Percentiles rank a stretch among this genome's conserved stretches.
Evolutionary conservation across 306 rosid species (phyloP).

Genomic region (Castanea mollissima): DNA sequence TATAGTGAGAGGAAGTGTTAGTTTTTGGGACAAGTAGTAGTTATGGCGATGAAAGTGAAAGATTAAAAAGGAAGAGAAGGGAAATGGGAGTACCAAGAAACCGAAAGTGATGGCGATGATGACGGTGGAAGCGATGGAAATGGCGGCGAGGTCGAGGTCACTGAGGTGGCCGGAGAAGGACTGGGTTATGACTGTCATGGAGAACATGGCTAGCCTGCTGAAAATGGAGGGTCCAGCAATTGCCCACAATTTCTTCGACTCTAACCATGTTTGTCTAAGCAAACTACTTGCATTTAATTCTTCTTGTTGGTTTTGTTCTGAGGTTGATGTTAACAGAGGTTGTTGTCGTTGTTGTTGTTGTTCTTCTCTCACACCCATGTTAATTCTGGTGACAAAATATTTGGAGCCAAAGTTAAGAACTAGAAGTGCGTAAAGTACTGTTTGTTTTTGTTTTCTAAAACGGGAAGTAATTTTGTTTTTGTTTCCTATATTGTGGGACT

Average conservation of each 20-base stretch:
- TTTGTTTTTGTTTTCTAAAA: too few species aligned
- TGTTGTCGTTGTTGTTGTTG: too few species aligned
- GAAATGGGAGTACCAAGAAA: slow-evolving; percentile 40
- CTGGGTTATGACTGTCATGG: slow-evolving; percentile 62
- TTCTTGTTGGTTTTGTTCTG: neutral
- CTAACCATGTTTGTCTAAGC: slow-evolving; percentile 36
- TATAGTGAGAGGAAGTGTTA: too few species aligned
- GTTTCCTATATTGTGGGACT: too few species aligned
- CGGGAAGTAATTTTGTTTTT: too few species aligned
- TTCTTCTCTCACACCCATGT: slow-evolving; percentile 6
- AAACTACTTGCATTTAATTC: slow-evolving; percentile 9
- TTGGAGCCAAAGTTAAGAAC: too few species aligned
- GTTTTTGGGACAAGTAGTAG: too few species aligned
- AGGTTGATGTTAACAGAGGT: slow-evolving; percentile 26
- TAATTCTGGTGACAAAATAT: too few species aligned
- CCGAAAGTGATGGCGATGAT: slow-evolving; percentile 63
- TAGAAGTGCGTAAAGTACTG: too few species aligned
- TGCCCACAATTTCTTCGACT: slow-evolving; percentile 57
- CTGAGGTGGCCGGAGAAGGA: slow-evolving; percentile 70
- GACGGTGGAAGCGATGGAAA: slow-evolving; percentile 61
- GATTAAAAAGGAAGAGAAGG: neutral
- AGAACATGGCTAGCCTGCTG: slow-evolving; percentile 75
- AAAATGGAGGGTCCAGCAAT: slow-evolving; percentile 70
- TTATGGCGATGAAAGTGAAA: neutral
- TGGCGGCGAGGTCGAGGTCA: slow-evolving; percentile 63